Base-by-base conservation (phyloP, 306 rosid genomes). In the Vachellia collinsii region DNA sequence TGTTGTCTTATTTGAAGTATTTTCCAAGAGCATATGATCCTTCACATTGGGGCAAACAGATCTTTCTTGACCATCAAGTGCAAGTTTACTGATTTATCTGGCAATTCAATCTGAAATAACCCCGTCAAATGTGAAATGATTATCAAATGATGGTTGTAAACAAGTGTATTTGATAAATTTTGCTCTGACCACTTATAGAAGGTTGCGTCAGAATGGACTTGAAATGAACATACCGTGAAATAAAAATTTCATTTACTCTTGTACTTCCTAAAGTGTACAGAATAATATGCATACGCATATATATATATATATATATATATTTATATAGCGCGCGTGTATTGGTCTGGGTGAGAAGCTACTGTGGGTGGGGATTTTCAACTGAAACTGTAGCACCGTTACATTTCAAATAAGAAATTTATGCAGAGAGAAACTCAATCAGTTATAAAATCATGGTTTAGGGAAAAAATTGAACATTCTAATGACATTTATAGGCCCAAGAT, bases 141-240 rank as follows among this genome's bases (percentile, higher is more conserved):
- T 38, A n/a, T 36, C 19, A 19, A 65, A 20, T 47, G 12, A 14
- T 48, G 54, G 22, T 71, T 19, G 42, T 25, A 20, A 36, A 36
- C 73, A 37, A 16, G 76, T 39, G 14, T 9, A 4, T 50, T 38
- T 48, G 63, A 34, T 29, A 34, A 34, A 37, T 17, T 34, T 25
- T 11, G n/a, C 56, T 22, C 14, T 20, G 72, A 44, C 76, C n/a
- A 25, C 51, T 6, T 43, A 53, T 23, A 58, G 37, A 42, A 69
- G 37, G 63, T 59, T 84, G 51, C 76, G 37, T 74, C 71, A 77
- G 50, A 51, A 47, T 51, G 23, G 59, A 20, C 74, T 77, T 81
- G 50, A 75, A 63, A 51, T 50, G 56, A 50, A 16, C 56, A 68
- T 62, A 14, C 48, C 12, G 38, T 17, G 48, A 13, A 20, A 61